Conservation (phyloP, 192 early-diverging fungal species). For the Backusella psychrophila region DNA sequence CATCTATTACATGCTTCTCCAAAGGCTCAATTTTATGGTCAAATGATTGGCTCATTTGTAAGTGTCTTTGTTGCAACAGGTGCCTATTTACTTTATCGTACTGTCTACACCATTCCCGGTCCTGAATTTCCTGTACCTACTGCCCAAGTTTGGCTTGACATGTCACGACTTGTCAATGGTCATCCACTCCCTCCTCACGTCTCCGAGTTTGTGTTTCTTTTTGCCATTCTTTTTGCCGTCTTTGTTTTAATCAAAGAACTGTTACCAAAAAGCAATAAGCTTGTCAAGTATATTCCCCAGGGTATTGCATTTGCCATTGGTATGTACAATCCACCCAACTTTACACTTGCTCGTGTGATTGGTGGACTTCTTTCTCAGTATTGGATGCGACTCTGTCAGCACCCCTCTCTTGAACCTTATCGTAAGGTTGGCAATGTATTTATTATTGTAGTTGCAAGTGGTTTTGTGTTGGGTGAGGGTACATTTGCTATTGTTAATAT, state of each 20-base stretch:
- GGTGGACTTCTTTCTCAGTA: slow-evolving; percentile 51
- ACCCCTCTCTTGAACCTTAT: slow-evolving; percentile 5
- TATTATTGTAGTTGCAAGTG: slow-evolving; percentile 71
- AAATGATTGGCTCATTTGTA: slow-evolving; percentile 75
- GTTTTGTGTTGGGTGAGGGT: slow-evolving; percentile 76
- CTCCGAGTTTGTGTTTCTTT: slow-evolving; percentile 54
- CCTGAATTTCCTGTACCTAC: slow-evolving; percentile 69
- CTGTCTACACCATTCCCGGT: slow-evolving; percentile 67
- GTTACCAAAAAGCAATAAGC: slow-evolving; percentile 15
- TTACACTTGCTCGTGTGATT: slow-evolving; percentile 66
- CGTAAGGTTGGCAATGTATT: slow-evolving; percentile 49
- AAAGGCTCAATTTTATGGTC: slow-evolving; percentile 80
- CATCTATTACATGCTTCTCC: slow-evolving; percentile 81
- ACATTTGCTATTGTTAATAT: slow-evolving; percentile 66
- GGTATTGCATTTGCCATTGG: slow-evolving; percentile 80
- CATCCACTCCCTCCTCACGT: slow-evolving; percentile 66
- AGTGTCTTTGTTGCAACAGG: slow-evolving; percentile 65
- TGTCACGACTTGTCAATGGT: slow-evolving; percentile 74
- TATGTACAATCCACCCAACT: slow-evolving; percentile 79
- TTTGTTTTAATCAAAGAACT: slow-evolving; percentile 28
- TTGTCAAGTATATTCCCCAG: slow-evolving; percentile 57
- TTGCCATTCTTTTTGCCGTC: slow-evolving; percentile 50
- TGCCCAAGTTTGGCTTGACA: slow-evolving; percentile 76
- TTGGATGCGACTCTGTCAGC: slow-evolving; percentile 46
- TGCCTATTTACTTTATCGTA: slow-evolving; percentile 65